These are phyloP conservation scores for Pyrrhoderma lamaoense DNA, from an alignment of 1,284 basidiomycete genomes.

Conservation along the genomic window DNA sequence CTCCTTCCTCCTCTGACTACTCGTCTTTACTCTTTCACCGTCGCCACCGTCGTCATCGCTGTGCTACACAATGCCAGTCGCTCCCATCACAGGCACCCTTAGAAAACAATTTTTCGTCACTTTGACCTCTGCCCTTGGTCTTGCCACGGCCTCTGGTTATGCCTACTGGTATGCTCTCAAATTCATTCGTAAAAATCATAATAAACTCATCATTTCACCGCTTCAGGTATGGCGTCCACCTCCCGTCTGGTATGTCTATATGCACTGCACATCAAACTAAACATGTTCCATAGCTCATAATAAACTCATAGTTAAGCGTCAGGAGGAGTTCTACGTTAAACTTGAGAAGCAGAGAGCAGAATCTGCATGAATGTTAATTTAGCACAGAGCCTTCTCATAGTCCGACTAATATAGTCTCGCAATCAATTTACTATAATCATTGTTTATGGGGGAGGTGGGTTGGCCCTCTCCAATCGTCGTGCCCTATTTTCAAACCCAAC, in stretches of 20 bases:
- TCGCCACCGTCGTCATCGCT: slow-evolving; percentile 16
- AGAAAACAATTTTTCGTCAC: slow-evolving; percentile 85
- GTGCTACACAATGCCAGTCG: slow-evolving; percentile 54
- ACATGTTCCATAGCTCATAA: slow-evolving; percentile 11
- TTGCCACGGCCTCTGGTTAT: slow-evolving; percentile 66
- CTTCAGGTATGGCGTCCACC: slow-evolving; percentile 81
- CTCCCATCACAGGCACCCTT: slow-evolving; percentile 83
- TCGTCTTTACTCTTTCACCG: not conserved
- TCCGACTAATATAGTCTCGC: not conserved
- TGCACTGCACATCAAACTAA: not conserved
- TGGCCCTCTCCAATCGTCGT: too few relatives aligned
- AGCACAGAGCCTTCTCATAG: not conserved
- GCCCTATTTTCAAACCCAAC: too few relatives aligned
- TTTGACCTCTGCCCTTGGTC: slow-evolving; percentile 59
- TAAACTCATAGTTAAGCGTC: slow-evolving; percentile 53
- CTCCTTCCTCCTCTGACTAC: not conserved
- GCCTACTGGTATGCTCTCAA: slow-evolving; percentile 69
- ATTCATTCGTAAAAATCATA: too few relatives aligned
- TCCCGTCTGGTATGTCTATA: slow-evolving; percentile 56
- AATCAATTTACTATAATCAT: not conserved
- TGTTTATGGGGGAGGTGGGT: too few relatives aligned
- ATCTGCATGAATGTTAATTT: slow-evolving; percentile 25
- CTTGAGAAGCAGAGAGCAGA: slow-evolving; percentile 60
- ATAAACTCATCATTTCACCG: too few relatives aligned
- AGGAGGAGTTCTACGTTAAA: slow-evolving; percentile 79